Conservation (phyloP, 148 eudicot genomes). For the Amaranthus cruentus region DNA sequence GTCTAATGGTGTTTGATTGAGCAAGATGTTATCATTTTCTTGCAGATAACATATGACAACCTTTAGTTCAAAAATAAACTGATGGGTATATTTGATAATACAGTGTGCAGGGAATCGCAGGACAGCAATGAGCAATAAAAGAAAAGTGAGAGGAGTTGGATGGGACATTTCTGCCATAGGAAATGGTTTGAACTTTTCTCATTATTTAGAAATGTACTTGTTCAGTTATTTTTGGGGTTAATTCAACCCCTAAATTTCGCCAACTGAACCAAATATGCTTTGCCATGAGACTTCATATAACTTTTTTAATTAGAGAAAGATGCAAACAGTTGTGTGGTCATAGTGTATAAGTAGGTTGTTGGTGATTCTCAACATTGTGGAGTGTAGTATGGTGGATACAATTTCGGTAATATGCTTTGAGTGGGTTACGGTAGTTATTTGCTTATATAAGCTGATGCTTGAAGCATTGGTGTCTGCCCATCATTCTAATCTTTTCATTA, state of each 20-base stretch:
- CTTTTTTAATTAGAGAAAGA: not conserved
- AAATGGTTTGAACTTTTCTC: conserved; percentile 57
- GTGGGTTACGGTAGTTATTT: not conserved
- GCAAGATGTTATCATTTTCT: not conserved
- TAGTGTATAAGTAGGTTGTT: not conserved
- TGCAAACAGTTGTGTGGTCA: not conserved
- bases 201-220: not conserved
- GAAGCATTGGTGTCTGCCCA: not conserved
- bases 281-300: not conserved
- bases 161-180: conserved; percentile 90
- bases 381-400: not conserved
- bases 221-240: not conserved
- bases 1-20: not conserved
- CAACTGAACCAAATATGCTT: not conserved
- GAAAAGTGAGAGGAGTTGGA: conserved; percentile 89
- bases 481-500: conserved; percentile 1
- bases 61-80: not conserved
- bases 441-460: conserved; percentile 11
- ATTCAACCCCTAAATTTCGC: not conserved
- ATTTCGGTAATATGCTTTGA: not conserved
- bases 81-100: not conserved
- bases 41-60: not conserved
- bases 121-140: conserved; percentile 87
- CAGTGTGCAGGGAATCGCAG: conserved; percentile 99
- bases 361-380: not conserved